A percentile compares a stretch with the other conserved stretches of the same genome.
These are phyloP conservation scores for Musa beccarii DNA, from an alignment of 176 grass and related monocot species.

Conservation along the genomic window DNA sequence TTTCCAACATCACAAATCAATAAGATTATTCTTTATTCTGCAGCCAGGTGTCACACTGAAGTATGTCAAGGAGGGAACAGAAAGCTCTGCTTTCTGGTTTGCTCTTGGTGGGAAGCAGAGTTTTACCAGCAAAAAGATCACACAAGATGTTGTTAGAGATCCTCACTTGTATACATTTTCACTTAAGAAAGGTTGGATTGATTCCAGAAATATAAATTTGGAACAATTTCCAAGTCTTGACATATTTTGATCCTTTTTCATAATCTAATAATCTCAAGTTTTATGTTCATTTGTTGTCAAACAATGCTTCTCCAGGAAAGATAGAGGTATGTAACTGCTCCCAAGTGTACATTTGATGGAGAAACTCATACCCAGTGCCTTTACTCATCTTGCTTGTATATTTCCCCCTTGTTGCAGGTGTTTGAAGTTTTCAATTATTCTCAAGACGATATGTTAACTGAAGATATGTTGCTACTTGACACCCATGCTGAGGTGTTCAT, in stretches of 20 bases:
- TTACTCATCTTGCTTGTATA: conserved; percentile 13
- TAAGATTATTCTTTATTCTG: conserved; percentile 30
- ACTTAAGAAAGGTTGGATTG: conserved; percentile 62
- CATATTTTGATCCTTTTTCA: conserved; percentile 27
- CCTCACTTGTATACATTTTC: conserved; percentile 84
- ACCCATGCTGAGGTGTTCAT: conserved; percentile 83
- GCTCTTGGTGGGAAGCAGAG: conserved; percentile 91
- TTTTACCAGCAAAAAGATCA: conserved; percentile 47
- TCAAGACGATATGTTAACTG: conserved; percentile 98
- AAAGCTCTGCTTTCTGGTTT: conserved; percentile 99
- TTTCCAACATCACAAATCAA: not conserved
- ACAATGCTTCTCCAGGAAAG: conserved; percentile 46
- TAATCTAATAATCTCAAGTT: conserved; percentile 23
- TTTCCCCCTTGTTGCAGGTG: conserved; percentile 33
- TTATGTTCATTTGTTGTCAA: conserved; percentile 17
- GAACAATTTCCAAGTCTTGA: conserved; percentile 21
- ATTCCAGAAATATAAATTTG: conserved; percentile 8
- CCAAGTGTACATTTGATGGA: conserved; percentile 19
- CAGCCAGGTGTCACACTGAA: conserved; percentile 71
- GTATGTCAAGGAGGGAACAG: conserved; percentile 87
- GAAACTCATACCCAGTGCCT: conserved; percentile 4
- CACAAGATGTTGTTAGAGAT: conserved; percentile 64
- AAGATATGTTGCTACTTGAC: conserved; percentile 89
- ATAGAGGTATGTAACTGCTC: conserved; percentile 50
- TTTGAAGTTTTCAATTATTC: conserved; percentile 85